Conservation (phyloP, 352 stramenopile genomes). For the Elongisporangium undulatum region DNA sequence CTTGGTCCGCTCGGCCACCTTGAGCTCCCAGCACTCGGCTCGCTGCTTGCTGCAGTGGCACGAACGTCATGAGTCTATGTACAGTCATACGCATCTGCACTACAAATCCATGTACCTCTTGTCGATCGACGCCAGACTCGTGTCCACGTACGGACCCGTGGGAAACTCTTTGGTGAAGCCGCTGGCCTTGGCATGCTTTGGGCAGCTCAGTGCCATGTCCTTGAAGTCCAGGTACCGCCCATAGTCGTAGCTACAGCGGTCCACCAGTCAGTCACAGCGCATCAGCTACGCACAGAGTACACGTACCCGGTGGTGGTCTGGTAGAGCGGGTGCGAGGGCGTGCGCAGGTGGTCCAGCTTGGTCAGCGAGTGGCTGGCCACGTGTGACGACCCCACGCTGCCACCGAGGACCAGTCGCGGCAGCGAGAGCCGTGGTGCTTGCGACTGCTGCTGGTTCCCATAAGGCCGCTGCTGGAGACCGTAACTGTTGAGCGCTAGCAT, state of each 20-base stretch:
- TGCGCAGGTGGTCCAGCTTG: conserved; percentile 46
- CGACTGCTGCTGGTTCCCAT: background rate
- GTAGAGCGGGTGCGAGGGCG: conserved; percentile 39
- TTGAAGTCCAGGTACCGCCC: conserved; percentile 49
- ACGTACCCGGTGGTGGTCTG: conserved; percentile 43
- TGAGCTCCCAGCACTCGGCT: conserved; percentile 45
- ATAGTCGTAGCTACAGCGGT: conserved; percentile 52
- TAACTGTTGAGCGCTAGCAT: conserved; percentile 53
- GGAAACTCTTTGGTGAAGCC: conserved; percentile 62
- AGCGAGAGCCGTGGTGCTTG: conserved; percentile 16
- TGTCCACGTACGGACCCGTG: conserved; percentile 42
- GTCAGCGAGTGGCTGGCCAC: conserved; percentile 35
- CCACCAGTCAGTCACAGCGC: background rate
- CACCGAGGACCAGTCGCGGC: conserved; percentile 27
- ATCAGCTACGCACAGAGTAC: background rate
- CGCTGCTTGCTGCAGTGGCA: conserved; percentile 21
- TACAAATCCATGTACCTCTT: conserved; percentile 21
- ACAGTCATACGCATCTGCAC: background rate
- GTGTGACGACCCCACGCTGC: conserved; percentile 17
- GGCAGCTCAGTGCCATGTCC: conserved; percentile 43
- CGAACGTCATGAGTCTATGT: background rate
- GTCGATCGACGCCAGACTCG: conserved; percentile 50
- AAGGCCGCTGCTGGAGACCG: conserved; percentile 11
- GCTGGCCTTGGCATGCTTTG: conserved; percentile 35
- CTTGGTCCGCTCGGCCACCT: conserved; percentile 41